Base-by-base conservation (phyloP, 805 yeast species). In the Teunomyces tritomae region DNA sequence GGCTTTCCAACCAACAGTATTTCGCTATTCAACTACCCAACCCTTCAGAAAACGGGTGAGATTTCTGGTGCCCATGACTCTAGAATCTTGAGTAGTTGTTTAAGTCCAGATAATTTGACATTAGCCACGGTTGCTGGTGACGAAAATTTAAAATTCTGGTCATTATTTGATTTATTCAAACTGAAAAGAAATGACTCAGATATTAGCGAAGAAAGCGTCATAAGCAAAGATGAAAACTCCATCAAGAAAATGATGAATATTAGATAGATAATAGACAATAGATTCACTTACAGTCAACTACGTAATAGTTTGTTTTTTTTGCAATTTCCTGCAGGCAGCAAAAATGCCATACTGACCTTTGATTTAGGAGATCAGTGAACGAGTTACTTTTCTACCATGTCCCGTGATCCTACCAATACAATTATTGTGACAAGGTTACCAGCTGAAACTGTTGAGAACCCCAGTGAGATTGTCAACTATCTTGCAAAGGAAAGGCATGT, bases 61-160 rank as follows among this genome's bases (percentile, higher is more conserved):
- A 87, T 94, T 45, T 68, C 71, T 26, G 82, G 83, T 34, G 97
- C 97, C 1, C 99, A 94, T 62, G 97, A 89, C 53, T 82, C 94
- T 11, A 77, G 98, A 55, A 89, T 94, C 24, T 76, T 94, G 45
- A 81, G 81, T 51, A 86, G 96, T 26, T 83, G 89, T 41, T 63
- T 94, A 45, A 87, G 96, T 20, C 97, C 97, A 3, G 97, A 94
- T 67, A 88, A 87, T 11, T 80, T 88, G 45, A 88, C 95, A 0
- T 70, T 94, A 47, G 98, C 96, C 0, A 94, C 99, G 0, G 90
- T 91, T 40, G 95, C 97, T 2, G 95, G 96, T 9, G 98, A 94
- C 67, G 99, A 94, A 64, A 92, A 90, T 68, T 77, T 94, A 61
- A 92, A 94, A 69, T 94, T 94, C 69, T 94, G 96, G 91, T 85